phyloP scores from a whole-genome alignment of 768 basidiomycete genomes.

The Mycena vitilis region DNA sequence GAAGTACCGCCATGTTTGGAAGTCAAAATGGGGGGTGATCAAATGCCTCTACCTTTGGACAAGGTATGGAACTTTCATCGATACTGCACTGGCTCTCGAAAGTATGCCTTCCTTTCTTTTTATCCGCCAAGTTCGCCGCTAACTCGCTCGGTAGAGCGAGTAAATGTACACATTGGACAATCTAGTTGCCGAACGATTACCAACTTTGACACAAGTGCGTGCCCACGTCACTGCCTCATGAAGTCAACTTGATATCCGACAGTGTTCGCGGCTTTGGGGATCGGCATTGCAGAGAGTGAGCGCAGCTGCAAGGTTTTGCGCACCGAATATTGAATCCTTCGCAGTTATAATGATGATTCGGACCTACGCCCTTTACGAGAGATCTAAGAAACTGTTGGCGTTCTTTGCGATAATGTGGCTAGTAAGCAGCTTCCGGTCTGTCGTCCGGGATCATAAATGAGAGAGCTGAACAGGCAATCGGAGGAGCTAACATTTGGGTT shows the following conservation, averaged over 20 bases:
- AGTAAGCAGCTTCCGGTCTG: not conserved
- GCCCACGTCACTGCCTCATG: not conserved
- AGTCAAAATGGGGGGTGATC: slow-evolving; percentile 36
- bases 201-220: not conserved
- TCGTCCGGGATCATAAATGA: not conserved
- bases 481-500: slow-evolving; percentile 2
- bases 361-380: slow-evolving; percentile 20
- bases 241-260: not conserved
- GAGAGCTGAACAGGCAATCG: not conserved
- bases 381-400: slow-evolving; percentile 12
- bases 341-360: slow-evolving; percentile 26
- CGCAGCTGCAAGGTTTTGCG: no score
- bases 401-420: slow-evolving; percentile 13
- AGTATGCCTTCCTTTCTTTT: slow-evolving; percentile 21
- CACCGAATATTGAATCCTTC: not conserved
- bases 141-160: not conserved
- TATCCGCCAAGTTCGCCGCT: not conserved
- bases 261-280: slow-evolving; percentile 11
- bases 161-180: not conserved
- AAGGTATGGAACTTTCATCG: slow-evolving; percentile 42
- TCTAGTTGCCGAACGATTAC: not conserved
- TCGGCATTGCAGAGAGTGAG: slow-evolving; percentile 13
- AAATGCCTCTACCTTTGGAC: slow-evolving; percentile 42
- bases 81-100: slow-evolving; percentile 31
- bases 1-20: slow-evolving; percentile 36